Conservation (phyloP, 2,329 filamentous ascomycete genomes). For the Phyllosticta capitalensis region DNA sequence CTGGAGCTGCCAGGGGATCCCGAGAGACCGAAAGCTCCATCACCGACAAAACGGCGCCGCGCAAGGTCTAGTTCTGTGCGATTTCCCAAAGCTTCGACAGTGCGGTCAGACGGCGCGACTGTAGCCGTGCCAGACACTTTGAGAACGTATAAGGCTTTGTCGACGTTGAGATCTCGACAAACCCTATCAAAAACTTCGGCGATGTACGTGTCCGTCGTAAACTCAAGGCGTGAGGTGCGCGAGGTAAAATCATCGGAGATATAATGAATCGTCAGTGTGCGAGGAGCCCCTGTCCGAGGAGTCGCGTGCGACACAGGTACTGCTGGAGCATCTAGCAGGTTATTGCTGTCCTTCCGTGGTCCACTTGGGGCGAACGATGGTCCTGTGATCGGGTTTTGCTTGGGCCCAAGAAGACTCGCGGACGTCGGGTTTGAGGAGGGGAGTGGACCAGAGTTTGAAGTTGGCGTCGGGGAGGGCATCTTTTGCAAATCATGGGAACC, state of each 20-base stretch:
- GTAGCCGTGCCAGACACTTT: conserved; percentile 67
- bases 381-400: conserved; percentile 42
- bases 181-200: conserved; percentile 72
- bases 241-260: conserved; percentile 59
- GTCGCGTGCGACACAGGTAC: conserved; percentile 34
- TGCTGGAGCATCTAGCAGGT: conserved; percentile 35
- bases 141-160: conserved; percentile 70
- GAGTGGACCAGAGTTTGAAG: conserved; percentile 21
- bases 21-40: conserved; percentile 58
- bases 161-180: conserved; percentile 66
- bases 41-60: conserved; percentile 64
- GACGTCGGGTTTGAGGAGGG: conserved; percentile 15
- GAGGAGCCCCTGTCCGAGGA: conserved; percentile 57
- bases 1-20: conserved; percentile 61
- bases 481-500: conserved; percentile 11
- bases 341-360: conserved; percentile 37
- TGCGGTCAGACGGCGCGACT: conserved; percentile 66
- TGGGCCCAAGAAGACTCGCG: conserved; percentile 23
- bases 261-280: conserved; percentile 63
- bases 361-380: conserved; percentile 39
- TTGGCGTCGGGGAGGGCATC: conserved; percentile 20
- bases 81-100: conserved; percentile 68
- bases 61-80: conserved; percentile 67
- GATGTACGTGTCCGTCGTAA: conserved; percentile 74
- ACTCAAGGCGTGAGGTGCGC: conserved; percentile 62